A percentile compares a stretch with the other conserved stretches of the same genome.
Evolutionary conservation across 495 filamentous ascomycete species (phyloP).

Genomic region (Cercophora sp.): DNA sequence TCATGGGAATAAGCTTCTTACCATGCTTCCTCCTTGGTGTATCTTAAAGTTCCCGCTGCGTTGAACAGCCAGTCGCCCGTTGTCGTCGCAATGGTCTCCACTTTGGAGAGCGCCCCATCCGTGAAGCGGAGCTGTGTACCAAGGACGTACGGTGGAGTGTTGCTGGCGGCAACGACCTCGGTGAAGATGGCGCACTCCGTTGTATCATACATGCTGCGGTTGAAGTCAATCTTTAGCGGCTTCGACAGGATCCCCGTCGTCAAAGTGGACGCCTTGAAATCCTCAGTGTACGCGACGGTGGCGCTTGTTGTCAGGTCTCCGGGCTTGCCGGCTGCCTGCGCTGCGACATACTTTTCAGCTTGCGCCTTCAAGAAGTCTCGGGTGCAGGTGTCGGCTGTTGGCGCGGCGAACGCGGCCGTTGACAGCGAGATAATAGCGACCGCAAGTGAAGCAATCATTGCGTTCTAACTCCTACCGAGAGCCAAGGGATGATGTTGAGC

Average conservation of each 20-base stretch:
- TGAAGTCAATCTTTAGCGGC: constrained; percentile 45
- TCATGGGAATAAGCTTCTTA: background rate
- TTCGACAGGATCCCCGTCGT: constrained; percentile 37
- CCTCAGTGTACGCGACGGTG: constrained; percentile 30
- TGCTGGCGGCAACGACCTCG: constrained; percentile 43
- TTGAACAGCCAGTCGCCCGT: constrained; percentile 49
- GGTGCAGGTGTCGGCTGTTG: constrained; percentile 8
- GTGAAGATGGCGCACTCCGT: constrained; percentile 45
- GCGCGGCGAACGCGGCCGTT: background rate
- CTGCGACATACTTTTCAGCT: constrained; percentile 14
- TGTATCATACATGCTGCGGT: constrained; percentile 45
- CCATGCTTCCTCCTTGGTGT: constrained; percentile 40
- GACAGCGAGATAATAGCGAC: background rate
- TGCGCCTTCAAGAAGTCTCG: constrained; percentile 21
- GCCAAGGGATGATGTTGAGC: no score
- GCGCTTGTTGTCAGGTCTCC: constrained; percentile 12
- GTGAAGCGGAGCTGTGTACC: constrained; percentile 40
- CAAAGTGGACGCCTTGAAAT: constrained; percentile 38
- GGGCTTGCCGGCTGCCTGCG: constrained; percentile 16
- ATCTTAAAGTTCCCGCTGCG: constrained; percentile 42
- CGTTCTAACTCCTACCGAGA: no score
- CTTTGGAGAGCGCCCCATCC: constrained; percentile 25
- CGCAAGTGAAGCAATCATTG: background rate
- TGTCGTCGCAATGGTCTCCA: constrained; percentile 44
- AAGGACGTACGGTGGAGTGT: constrained; percentile 44